phyloP scores from a whole-genome alignment of 306 rosid species.

The Trifolium repens region DNA sequence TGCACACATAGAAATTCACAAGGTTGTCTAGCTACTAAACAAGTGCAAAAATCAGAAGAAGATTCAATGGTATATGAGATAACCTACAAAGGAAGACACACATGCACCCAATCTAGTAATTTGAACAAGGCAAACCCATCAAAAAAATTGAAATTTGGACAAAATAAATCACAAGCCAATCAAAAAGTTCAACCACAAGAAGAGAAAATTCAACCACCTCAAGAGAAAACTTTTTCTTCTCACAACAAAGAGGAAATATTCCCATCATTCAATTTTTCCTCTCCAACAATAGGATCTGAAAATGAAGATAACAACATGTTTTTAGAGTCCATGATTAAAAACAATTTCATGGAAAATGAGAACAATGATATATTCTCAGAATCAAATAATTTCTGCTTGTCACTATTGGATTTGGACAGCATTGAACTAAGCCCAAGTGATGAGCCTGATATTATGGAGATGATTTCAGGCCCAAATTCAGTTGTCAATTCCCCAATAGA shows the following conservation, averaged over 20 bases:
- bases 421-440: conserved; percentile 52
- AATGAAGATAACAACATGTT: conserved; percentile 49
- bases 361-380: conserved; percentile 52
- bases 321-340: conserved; percentile 42
- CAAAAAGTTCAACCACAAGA: conserved; percentile 37
- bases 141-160: conserved; percentile 36
- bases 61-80: conserved; percentile 55
- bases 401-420: conserved; percentile 42
- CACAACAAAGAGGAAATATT: conserved; percentile 52
- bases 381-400: conserved; percentile 48
- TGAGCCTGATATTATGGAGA: conserved; percentile 64
- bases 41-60: conserved; percentile 75
- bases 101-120: conserved; percentile 59
- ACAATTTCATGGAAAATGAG: conserved; percentile 38
- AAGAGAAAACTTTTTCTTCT: conserved; percentile 28
- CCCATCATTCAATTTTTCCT: conserved; percentile 54
- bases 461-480: conserved; percentile 67
- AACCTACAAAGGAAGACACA: conserved; percentile 69
- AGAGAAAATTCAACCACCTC: conserved; percentile 40
- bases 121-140: conserved; percentile 38
- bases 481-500: conserved; percentile 64
- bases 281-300: conserved; percentile 50
- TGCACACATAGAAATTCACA: conserved; percentile 68
- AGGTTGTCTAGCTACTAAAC: conserved; percentile 89
- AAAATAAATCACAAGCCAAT: conserved; percentile 34